These are phyloP conservation scores for Emydomyces testavorans DNA, from an alignment of 2,329 filamentous ascomycete genomes.

Conservation along the genomic window DNA sequence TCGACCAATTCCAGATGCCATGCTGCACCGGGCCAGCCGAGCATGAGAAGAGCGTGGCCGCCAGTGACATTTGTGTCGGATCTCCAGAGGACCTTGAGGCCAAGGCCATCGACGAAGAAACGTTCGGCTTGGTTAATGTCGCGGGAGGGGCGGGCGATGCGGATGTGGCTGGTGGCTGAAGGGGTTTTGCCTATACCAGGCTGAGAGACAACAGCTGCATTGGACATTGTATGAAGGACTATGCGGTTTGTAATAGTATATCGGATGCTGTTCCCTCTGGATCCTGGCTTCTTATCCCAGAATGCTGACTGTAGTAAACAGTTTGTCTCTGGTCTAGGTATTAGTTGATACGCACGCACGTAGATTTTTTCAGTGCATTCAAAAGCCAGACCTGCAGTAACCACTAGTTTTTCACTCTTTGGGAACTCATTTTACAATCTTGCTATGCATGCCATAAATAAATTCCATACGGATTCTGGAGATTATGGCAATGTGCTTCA, in stretches of 20 bases:
- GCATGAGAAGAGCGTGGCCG: conserved; percentile 35
- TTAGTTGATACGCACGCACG: no score
- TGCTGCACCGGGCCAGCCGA: conserved; percentile 29
- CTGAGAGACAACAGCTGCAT: not conserved
- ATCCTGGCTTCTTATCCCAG: no score
- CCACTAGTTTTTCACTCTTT: no score
- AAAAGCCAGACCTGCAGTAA: no score
- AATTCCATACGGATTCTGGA: no score
- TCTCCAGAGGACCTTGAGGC: conserved; percentile 27
- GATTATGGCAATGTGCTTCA: no score
- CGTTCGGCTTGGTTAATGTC: conserved; percentile 30
- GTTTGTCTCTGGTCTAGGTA: no score
- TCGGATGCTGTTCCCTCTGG: no score
- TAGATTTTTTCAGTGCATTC: no score
- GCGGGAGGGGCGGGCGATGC: conserved; percentile 36
- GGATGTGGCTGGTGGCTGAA: conserved; percentile 21
- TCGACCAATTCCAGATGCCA: conserved; percentile 40
- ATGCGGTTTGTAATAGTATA: not conserved
- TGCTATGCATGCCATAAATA: no score
- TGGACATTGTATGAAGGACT: not conserved
- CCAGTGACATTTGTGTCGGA: conserved; percentile 30
- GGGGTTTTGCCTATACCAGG: conserved; percentile 10
- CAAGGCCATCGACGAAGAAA: conserved; percentile 36
- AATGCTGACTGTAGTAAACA: no score
- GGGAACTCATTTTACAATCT: no score